A percentile compares a stretch with the other conserved stretches of the same genome.
Conservation (phyloP, 177 flowering plant genomes). For the Telopea speciosissima region DNA sequence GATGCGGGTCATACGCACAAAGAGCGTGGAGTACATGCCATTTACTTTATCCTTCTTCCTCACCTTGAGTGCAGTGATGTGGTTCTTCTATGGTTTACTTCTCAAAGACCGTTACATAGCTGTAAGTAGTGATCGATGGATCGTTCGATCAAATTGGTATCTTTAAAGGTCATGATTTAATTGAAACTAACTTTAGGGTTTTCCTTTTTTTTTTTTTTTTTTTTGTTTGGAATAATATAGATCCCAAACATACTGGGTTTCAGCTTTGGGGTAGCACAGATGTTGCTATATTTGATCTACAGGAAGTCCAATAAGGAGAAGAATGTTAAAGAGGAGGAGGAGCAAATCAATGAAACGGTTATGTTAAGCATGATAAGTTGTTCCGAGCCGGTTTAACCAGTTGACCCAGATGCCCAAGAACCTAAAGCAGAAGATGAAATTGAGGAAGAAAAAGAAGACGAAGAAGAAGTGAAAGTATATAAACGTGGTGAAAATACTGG, state of each 20-base stretch:
- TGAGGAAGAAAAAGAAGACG: too few relatives aligned
- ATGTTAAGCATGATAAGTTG: background rate
- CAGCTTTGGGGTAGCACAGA: slow-evolving; percentile 36
- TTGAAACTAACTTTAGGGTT: too few relatives aligned
- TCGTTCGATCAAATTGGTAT: too few relatives aligned
- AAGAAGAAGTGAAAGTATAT: too few relatives aligned
- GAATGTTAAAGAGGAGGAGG: background rate
- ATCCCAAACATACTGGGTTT: slow-evolving; percentile 39
- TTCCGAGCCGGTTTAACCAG: background rate
- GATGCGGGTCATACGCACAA: slow-evolving; percentile 22
- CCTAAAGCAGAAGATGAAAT: too few relatives aligned
- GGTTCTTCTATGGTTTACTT: slow-evolving; percentile 61
- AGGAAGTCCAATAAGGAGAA: slow-evolving; percentile 13
- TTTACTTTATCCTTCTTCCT: slow-evolving; percentile 55
- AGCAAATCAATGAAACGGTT: slow-evolving; percentile 13
- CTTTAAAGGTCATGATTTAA: too few relatives aligned
- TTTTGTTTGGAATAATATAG: slow-evolving; percentile 13
- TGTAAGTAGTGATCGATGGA: too few relatives aligned
- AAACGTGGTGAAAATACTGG: too few relatives aligned
- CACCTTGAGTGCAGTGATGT: slow-evolving; percentile 54
- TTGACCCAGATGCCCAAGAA: background rate
- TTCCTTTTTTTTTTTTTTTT: too few relatives aligned
- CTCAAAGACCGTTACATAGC: slow-evolving; percentile 39
- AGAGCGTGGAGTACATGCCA: slow-evolving; percentile 76
- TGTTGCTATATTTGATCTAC: slow-evolving; percentile 41